Percentiles rank a stretch among this genome's conserved stretches.
Conservation (phyloP, 2,329 filamentous ascomycete genomes). For the Neoscytalidium dimidiatum region DNA sequence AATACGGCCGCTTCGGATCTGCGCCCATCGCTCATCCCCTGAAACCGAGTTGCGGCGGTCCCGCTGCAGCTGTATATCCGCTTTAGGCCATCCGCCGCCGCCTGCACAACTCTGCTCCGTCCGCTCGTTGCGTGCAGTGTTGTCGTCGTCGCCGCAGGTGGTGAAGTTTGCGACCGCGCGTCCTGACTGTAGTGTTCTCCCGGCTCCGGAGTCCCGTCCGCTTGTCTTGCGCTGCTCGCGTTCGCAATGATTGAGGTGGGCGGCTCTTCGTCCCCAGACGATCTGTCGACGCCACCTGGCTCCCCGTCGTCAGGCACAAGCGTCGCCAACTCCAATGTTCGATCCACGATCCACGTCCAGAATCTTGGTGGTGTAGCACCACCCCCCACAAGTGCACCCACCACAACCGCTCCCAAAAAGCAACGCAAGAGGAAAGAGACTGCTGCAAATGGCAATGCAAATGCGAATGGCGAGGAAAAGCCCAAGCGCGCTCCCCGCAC, state of each 20-base stretch:
- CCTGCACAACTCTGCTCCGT: not conserved
- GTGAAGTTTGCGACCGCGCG: constrained; percentile 26
- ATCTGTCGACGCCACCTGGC: constrained; percentile 38
- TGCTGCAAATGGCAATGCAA: constrained; percentile 30
- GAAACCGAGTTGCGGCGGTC: constrained; percentile 2
- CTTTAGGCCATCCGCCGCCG: constrained; percentile 1
- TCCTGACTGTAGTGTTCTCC: constrained; percentile 13
- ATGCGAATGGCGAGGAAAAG: constrained; percentile 42
- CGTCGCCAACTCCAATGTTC: constrained; percentile 30
- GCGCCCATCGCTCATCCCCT: constrained; percentile 10
- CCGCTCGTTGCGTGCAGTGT: constrained; percentile 8
- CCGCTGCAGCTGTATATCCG: constrained; percentile 18
- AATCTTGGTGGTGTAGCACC: constrained; percentile 31
- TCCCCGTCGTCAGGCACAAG: constrained; percentile 23
- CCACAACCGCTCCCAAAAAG: constrained; percentile 43
- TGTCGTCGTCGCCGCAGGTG: constrained; percentile 23
- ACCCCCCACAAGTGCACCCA: constrained; percentile 34
- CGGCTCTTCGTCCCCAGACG: constrained; percentile 37
- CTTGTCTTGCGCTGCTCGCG: constrained; percentile 25
- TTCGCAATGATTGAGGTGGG: constrained; percentile 31
- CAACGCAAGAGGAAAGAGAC: constrained; percentile 45
- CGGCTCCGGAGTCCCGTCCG: constrained; percentile 3
- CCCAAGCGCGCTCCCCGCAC: constrained; percentile 49
- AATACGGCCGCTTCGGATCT: not conserved
- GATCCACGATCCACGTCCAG: constrained; percentile 31